A percentile compares a stretch with the other conserved stretches of the same genome.
phyloP scores from a whole-genome alignment of 345 rosid genomes.

The Adansonia digitata region DNA sequence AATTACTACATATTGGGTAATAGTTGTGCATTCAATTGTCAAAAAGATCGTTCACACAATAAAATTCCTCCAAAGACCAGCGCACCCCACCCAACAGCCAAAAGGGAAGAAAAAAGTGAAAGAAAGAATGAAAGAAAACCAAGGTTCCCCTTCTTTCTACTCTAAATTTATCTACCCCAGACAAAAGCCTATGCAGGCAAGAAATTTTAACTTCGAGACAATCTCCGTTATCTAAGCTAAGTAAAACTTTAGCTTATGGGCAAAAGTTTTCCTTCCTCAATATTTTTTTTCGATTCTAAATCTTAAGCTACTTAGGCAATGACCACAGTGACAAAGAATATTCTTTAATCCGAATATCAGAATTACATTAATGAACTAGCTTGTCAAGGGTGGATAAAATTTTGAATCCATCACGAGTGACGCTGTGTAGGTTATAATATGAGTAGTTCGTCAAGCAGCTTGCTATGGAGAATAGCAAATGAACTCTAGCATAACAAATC shows the following conservation, averaged over 20 bases:
- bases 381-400: conserved; percentile 4
- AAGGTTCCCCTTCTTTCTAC: background rate
- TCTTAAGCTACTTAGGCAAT: background rate
- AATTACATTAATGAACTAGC: conserved; percentile 12
- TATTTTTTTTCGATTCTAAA: background rate
- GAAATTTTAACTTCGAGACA: background rate
- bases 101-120: background rate
- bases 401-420: conserved; percentile 24
- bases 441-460: conserved; percentile 23
- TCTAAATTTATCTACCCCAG: background rate
- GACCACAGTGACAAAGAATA: background rate
- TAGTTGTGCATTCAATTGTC: background rate
- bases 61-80: background rate
- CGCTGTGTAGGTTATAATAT: conserved; percentile 21
- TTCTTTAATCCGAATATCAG: background rate
- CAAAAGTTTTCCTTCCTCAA: background rate
- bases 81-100: background rate
- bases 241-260: background rate
- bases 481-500: conserved; percentile 28
- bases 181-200: background rate
- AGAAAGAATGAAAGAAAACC: background rate
- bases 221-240: background rate
- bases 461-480: conserved; percentile 18
- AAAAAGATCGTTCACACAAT: background rate
- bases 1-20: background rate